Base-by-base conservation (phyloP, 202 grass and related monocot genomes). In the Cymbopogon flexuosus region DNA sequence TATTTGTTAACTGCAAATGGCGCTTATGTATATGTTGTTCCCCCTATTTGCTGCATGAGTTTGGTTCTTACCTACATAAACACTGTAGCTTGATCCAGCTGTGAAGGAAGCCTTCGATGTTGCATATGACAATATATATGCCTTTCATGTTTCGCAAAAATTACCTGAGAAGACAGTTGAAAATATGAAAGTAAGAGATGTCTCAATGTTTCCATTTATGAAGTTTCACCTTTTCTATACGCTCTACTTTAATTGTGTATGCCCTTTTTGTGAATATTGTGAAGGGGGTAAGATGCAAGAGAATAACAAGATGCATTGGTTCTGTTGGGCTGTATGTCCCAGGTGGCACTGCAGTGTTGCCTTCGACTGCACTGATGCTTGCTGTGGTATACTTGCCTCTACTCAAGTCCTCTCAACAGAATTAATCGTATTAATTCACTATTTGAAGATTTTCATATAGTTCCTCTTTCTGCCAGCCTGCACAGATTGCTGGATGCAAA, bases 261-360 rank as follows among this genome's bases (percentile, higher is more conserved):
- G 62, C 43, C 16, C 29, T 33, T 8, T 88, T 41, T 36, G 3
- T 83, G 1, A 76, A 81, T 73, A 75, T 86, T 72, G 65, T 68
- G 61, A 86, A 97, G 90, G 95, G 95, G 0, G 95, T 98, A 76
- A 91, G 81, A 77, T 98, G 95, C 80, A 98, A 98, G 89, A 93
- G 95, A 86, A 94, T 98, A 82, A 64, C 90, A 78, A 86, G 92
- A 37, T 87, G 84, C 81, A 88, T 98, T 75, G 90, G 92, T 34
- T 91, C 95, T 78, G 95, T 98, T 1, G 95, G 95, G 35, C 80
- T 98, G 65, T 98, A 98, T 91, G 95, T 98, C 79, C 95, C 95
- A 79, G 95, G 95, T 68, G 95, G 95, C 69, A 98, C 95, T 40
- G 95, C 95, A 59, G 95, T 98, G 18, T 84, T 98, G 80, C 95